Conservation (phyloP, 2,329 filamentous ascomycete genomes). For the Neurospora sp. region DNA sequence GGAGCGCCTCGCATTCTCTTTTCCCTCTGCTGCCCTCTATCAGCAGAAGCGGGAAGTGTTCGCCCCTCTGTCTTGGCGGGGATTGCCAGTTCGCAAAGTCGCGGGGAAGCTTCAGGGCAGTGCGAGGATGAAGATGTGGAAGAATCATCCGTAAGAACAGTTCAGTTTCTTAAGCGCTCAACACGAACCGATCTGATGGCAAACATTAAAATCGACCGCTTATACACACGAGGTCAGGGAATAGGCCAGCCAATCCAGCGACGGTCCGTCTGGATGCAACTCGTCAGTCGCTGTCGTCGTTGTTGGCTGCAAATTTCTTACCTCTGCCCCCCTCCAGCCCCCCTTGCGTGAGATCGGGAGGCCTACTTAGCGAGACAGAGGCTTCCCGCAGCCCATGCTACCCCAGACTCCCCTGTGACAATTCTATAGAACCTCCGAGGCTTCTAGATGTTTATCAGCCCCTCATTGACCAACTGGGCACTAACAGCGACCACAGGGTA, state of each 20-base stretch:
- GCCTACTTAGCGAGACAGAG: not conserved
- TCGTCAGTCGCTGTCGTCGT: not conserved
- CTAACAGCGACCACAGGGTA: not conserved
- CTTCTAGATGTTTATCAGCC: not conserved
- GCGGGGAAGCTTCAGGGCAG: not conserved
- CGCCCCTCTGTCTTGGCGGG: not conserved
- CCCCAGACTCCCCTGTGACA: not conserved
- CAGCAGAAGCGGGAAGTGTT: not conserved
- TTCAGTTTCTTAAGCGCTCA: not conserved
- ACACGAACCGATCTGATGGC: not conserved
- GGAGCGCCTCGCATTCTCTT: not conserved
- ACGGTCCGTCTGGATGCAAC: not conserved
- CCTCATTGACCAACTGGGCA: not conserved
- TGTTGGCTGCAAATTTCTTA: not conserved
- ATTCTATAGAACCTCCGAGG: not conserved
- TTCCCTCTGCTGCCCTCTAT: not conserved
- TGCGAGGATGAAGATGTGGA: not conserved
- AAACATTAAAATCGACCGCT: not conserved
- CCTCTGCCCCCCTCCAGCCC: not conserved
- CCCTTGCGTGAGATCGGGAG: not conserved
- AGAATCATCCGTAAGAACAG: not conserved
- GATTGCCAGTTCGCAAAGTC: not conserved
- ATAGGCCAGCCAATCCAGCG: not conserved
- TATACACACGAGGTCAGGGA: not conserved
- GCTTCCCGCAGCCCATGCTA: not conserved